Conservation (phyloP, 148 eudicot species). For the Pouteria glomerata region DNA sequence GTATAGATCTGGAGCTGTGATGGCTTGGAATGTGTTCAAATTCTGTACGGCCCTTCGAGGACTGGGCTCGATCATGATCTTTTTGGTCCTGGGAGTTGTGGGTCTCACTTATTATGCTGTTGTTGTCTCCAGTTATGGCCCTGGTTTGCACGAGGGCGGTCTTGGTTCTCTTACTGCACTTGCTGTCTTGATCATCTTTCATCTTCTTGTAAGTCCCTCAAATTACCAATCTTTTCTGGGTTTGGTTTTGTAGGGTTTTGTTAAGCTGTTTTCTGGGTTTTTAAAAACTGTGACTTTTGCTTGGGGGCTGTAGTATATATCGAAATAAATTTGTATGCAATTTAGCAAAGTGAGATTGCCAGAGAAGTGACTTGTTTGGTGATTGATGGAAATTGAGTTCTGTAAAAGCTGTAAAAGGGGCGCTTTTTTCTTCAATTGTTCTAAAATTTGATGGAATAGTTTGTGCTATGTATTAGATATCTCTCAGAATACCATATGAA, state of each 20-base stretch:
- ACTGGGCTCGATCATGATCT: slow-evolving; percentile 91
- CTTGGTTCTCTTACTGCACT: slow-evolving; percentile 52
- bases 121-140: slow-evolving; percentile 69
- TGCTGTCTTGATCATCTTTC: slow-evolving; percentile 68
- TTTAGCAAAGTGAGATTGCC: background rate
- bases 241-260: background rate
- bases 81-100: slow-evolving; percentile 75
- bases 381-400: background rate
- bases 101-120: slow-evolving; percentile 91
- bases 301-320: background rate
- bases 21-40: slow-evolving; percentile 98
- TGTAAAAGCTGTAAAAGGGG: slow-evolving; percentile 2
- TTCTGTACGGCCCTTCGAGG: slow-evolving; percentile 87
- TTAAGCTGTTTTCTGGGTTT: slow-evolving; percentile 1
- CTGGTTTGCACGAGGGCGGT: slow-evolving; percentile 58
- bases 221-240: background rate
- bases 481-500: no score
- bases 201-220: slow-evolving; percentile 39
- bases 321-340: background rate
- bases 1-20: slow-evolving; percentile 83
- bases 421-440: no score
- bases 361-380: no score
- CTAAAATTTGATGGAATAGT: no score
- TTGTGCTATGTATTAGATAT: no score
- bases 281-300: background rate